phyloP scores from a whole-genome alignment of 2,329 filamentous ascomycete genomes.

The Aspergillus persii region DNA sequence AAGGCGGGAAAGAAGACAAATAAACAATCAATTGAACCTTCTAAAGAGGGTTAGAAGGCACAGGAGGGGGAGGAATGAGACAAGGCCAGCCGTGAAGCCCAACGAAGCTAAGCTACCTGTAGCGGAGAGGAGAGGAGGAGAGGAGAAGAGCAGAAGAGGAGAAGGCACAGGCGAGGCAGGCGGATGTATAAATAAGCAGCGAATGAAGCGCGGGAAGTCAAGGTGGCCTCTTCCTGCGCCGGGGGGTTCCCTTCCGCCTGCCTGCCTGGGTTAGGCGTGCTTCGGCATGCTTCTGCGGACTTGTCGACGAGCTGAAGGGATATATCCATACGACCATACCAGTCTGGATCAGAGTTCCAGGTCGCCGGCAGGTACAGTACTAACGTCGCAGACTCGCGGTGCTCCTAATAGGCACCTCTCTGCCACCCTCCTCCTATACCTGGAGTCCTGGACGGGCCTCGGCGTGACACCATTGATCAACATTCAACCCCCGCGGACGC shows the following conservation, averaged over 20 bases:
- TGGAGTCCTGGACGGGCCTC: too few relatives aligned
- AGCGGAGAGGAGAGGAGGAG: constrained; percentile 8
- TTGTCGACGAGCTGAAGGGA: too few relatives aligned
- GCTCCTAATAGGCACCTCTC: too few relatives aligned
- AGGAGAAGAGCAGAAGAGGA: constrained; percentile 16
- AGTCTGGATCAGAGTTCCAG: too few relatives aligned
- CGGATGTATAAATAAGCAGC: constrained; percentile 32
- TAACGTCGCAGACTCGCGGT: too few relatives aligned
- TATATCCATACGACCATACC: too few relatives aligned
- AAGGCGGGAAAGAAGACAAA: constrained; percentile 13
- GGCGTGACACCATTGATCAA: neutral
- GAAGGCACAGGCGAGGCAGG: constrained; percentile 21
- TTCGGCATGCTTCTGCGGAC: neutral
- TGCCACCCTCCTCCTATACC: too few relatives aligned
- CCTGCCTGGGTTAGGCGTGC: constrained; percentile 17
- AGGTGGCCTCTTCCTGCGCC: constrained; percentile 44
- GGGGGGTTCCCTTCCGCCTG: constrained; percentile 2
- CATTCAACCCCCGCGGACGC: neutral
- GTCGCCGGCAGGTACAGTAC: too few relatives aligned
- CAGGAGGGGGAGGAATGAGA: neutral
- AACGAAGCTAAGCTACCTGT: constrained; percentile 10
- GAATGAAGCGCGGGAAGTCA: constrained; percentile 34
- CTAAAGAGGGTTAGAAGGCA: constrained; percentile 10
- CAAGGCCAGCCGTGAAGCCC: constrained; percentile 2
- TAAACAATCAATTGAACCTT: constrained; percentile 20